Evolutionary conservation across 2,329 filamentous ascomycete genomes (phyloP), one percentile per base, ranked within the genome.

Genomic region (Lecanicillium sp.): DNA sequence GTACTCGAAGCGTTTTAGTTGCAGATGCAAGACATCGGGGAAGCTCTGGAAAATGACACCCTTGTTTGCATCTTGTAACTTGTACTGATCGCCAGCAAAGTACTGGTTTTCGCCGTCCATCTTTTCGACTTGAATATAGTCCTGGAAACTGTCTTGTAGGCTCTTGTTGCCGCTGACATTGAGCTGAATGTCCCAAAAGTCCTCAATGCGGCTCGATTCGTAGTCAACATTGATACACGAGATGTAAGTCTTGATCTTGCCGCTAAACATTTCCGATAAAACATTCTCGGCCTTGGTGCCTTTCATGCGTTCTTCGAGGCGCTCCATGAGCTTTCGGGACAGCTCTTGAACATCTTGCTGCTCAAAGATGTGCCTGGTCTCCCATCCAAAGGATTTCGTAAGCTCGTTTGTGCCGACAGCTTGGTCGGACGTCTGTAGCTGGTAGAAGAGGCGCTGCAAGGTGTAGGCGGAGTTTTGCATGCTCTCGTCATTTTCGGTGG

Each of bases 81-180:
- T 92, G 65, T 85, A 83, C 34, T 92, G 80, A 51, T 94, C 84
- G 35, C 84, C 83, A 2, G 92, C 92, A 59, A 87, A 92, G 57
- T 98, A 98, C 60, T 96, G 94, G 67, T 98, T 98, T 58, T 98
- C 94, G 29, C 92, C 92, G 49, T 96, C 89, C 61, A 98, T 82
- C 25, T 89, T 94, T 62, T 98, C 92, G 27, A 95, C 90, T 54
- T 94, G 83, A 50, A 98, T 83, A 57, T 98, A 98, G 60, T 96
- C 89, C 56, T 81, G 81, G 68, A 98, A 96, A 56, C 90, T 96
- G 52, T 94, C 88, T 46, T 94, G 83, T 22, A 98, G 68, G 45
- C 85, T 90, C 64, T 86, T 88, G 70, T 95, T 95, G 22, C 88
- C 89, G 46, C 85, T 84, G 36, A 98, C 94, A 49, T 96, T 98